Evolutionary conservation across 305 asterid genomes (phyloP).

Genomic region (Ajuga reptans): DNA sequence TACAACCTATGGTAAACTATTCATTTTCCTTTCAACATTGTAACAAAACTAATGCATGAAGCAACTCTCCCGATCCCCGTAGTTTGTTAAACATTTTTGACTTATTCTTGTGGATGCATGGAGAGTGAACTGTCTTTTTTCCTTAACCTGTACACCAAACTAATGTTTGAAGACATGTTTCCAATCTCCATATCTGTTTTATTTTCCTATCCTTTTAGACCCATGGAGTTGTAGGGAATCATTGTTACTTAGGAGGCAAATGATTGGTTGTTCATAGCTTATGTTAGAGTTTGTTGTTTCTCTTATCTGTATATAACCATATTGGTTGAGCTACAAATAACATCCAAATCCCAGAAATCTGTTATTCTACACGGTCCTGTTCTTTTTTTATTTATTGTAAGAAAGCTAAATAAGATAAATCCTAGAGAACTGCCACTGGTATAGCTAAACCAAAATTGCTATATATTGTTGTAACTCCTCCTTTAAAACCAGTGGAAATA

Average conservation of each 20-base stretch:
- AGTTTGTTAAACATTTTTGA: neutral
- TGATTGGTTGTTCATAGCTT: neutral
- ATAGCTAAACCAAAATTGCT: too few species aligned
- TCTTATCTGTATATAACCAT: neutral
- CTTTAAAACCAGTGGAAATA: too few species aligned
- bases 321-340: neutral
- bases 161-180: neutral
- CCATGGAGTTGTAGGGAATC: neutral
- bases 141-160: neutral
- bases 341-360: neutral
- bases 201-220: neutral
- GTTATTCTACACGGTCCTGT: too few species aligned
- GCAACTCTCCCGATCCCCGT: neutral
- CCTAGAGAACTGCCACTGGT: too few species aligned
- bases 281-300: neutral
- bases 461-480: too few species aligned
- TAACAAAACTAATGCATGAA: neutral
- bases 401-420: too few species aligned
- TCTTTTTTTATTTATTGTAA: too few species aligned
- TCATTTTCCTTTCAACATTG: neutral
- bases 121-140: too few species aligned
- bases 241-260: neutral
- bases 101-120: neutral
- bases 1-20: constrained; percentile 51
- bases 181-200: neutral